Base-by-base conservation (phyloP, 1,284 basidiomycete genomes). In the Fomes fomentarius region DNA sequence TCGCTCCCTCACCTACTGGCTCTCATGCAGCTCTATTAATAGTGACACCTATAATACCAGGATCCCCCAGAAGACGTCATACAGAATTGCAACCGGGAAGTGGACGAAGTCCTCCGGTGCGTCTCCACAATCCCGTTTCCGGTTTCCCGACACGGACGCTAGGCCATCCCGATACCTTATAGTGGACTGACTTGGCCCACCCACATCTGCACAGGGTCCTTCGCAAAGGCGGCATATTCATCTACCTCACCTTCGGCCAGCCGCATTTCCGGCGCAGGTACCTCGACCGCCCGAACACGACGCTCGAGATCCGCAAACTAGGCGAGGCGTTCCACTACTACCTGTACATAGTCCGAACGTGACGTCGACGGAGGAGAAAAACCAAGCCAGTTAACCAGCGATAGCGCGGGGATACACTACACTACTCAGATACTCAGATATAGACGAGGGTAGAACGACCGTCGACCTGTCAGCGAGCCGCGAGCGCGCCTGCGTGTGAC, bases 171-270 rank as follows among this genome's bases (percentile, higher is more conserved):
- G 28, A n/a, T 24, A 14, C 19, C 11, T 6, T 43, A 19, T 12
- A 30, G 15, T n/a, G n/a, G n/a, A n/a, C n/a, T n/a, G n/a, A n/a
- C n/a, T n/a, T n/a, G n/a, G n/a, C n/a, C n/a, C 25, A 3, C 12
- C 6, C n/a, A 25, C 7, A 12, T 3, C 12, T 38, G 2, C 48
- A 2, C 63, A 93, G 90, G 50, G 84, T 93, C 5, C 78, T 94
- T 17, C 78, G 79, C 39, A 76, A 76, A 54, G 76, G 68, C 1
- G 90, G 92, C 0, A 69, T 78, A 26, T 93, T 95, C 71, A 73
- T 94, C 50, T 95, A 95, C 72, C 76, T 94, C 54, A 95, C 94
- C 1, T 94, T 95, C 62, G 94, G 93, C 4, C 94, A 96, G 67
- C 94, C 94, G 1, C 94, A 96, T 69, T 96, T 96, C 71, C 85